Base-by-base conservation (phyloP, 345 rosid genomes). In the Eucalyptus sp. region DNA sequence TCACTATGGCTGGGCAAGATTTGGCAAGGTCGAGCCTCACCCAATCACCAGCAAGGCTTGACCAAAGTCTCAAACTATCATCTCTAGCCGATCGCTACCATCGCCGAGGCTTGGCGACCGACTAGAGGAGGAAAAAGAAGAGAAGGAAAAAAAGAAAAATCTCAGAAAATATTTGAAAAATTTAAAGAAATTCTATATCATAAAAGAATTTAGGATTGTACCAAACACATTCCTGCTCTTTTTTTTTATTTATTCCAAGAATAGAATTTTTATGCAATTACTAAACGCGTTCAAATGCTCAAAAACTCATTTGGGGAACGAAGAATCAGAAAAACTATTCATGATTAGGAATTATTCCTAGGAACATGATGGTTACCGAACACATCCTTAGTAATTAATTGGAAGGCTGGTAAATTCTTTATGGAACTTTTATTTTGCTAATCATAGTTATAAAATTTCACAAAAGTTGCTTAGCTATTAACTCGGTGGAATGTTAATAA, bases 51-150 rank as follows among this genome's bases (percentile, higher is more conserved):
- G 18, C 52, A 0, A 15, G 52, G 52, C 52, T 50, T 50, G 52
- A 50, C 52, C 1, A 0, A 50, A 3, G 52, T 50, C 52, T 50
- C 0, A 3, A 0, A 0, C 18, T 50, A 7, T 50, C 1, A 0
- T 50, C 52, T 0, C 1, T 50, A 0, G 52, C 18, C 18, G 0
- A 50, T 50, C 52, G 0, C 0, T 50, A 7, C 52, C 52, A 50
- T 50, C 1, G 7, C 18, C 1, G 0, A 50, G 52, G 52, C 52
- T 1, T 15, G 0, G 0, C 0, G 3, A 50, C 18, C 0, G 0
- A 50, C 52, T 50, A 50, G 3, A 50, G 52, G 7, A 50, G 52
- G 52, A 50, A 50, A 50, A 50, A 50, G 18, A 50, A 50, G 18
- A 50, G 52, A 50, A 50, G 18, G 18, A 50, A 50, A 50, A 50